Evolutionary conservation across 306 rosid species (phyloP).

Genomic region (Dicorynia guianensis): DNA sequence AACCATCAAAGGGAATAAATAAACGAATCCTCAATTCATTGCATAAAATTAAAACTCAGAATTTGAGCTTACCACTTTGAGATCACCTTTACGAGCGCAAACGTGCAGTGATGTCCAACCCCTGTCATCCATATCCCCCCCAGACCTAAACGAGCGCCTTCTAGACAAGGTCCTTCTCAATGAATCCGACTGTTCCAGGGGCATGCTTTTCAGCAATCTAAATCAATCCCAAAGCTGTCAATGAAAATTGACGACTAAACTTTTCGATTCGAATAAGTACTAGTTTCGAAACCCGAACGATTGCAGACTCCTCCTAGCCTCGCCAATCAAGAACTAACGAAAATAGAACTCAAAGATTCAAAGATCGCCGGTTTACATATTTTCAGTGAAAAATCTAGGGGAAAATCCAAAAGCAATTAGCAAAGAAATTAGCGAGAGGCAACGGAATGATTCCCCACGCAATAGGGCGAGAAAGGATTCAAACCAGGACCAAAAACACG

Average conservation of each 20-base stretch:
- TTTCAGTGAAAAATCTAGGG: neutral
- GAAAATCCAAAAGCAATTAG: neutral
- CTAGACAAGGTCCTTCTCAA: conserved; percentile 49
- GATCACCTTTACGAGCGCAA: conserved; percentile 60
- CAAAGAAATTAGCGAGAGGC: conserved; percentile 55
- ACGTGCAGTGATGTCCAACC: conserved; percentile 64
- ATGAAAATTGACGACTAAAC: neutral
- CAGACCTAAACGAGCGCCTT: conserved; percentile 46
- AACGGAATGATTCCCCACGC: conserved; percentile 58
- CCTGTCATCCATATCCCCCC: conserved; percentile 54
- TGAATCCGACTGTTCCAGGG: conserved; percentile 32
- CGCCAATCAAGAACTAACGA: neutral
- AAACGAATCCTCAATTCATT: neutral
- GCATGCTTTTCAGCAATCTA: conserved; percentile 27
- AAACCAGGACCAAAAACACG: conserved; percentile 74
- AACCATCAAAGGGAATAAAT: too few species aligned
- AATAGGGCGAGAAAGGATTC: conserved; percentile 70
- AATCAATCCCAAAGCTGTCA: neutral
- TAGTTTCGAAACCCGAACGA: neutral
- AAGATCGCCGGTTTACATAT: conserved; percentile 28
- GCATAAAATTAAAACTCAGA: neutral
- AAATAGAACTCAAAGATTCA: conserved; percentile 13
- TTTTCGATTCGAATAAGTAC: neutral
- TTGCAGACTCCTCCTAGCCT: neutral
- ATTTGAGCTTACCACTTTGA: conserved; percentile 45